Evolutionary conservation across 2,329 filamentous ascomycete species (phyloP), one percentile per base, ranked within the genome.

Genomic region (Xylaria sp.): DNA sequence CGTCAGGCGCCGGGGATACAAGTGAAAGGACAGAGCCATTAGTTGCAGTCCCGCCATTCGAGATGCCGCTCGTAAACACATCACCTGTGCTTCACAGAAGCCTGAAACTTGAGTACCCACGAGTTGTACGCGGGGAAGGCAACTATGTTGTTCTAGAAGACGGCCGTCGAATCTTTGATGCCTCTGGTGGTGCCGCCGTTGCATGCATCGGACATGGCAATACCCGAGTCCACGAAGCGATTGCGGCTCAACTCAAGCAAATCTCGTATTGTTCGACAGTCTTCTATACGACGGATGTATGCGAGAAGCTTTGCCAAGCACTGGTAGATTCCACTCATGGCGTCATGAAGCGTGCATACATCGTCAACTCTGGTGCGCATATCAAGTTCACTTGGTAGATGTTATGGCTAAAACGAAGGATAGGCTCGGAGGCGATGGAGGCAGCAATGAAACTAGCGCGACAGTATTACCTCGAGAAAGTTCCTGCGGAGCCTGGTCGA

Each of bases 371-470:
- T 42, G 74, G 74, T 74, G 64, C 34, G 68, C 62, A 42, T 39
- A 46, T 23, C 47, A 51, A 44, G 2, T 18, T 58, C 23, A 13
- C 39, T 7, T 11, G 5, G n/a, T 8, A 13, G 6, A 13, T 10
- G 19, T 39, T 47, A 30, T 59, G 19, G 54, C 58, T 59, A 30
- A 23, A 19, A 47, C 3, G 53, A 18, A 47, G 5, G 34, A 55
- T 18, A 83, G 82, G 83, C 1, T 85, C 84, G n/a, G 85, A 88
- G 69, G 83, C 83, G 1, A 79, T 83, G 61, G 85, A 88, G 67
- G 83, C 83, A 2, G 83, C 84, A 0, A 72, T 86, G 66, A 89
- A 88, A 65, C 69, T 88, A 13, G 77, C 82, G 13, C 74, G 82
- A 2, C 86, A 89, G 67, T 88, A 83, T 66, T 84, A 80, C 64